These are phyloP conservation scores for Sporothrix phasma DNA, from an alignment of 2,329 filamentous ascomycete genomes.

Conservation along the genomic window DNA sequence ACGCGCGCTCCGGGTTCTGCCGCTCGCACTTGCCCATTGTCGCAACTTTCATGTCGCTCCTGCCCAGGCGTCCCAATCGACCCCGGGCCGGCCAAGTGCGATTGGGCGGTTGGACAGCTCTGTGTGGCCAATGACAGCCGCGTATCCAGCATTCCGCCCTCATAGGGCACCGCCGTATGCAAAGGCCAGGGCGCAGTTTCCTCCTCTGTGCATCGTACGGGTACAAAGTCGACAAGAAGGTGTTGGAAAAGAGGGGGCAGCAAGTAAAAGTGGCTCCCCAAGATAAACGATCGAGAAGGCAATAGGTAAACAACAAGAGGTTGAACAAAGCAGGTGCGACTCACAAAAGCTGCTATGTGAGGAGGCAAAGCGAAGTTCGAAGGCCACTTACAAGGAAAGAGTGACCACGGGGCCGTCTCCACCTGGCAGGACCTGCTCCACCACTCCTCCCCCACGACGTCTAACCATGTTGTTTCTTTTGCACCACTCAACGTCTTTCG, in stretches of 20 bases:
- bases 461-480: not conserved
- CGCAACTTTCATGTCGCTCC: not conserved
- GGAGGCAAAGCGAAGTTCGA: not conserved
- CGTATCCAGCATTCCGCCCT: conserved; percentile 23
- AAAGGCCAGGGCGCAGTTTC: conserved; percentile 26
- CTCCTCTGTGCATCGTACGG: too few species aligned
- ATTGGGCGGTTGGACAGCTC: conserved; percentile 18
- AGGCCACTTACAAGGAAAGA: not conserved
- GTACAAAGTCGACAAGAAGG: not conserved
- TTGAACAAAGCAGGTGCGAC: not conserved
- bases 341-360: not conserved
- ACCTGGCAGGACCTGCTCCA: conserved; percentile 3
- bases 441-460: not conserved
- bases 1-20: not conserved
- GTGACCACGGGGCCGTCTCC: not conserved
- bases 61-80: not conserved
- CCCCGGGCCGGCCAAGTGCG: conserved; percentile 6
- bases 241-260: not conserved
- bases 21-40: not conserved
- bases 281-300: not conserved
- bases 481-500: not conserved
- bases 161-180: conserved; percentile 31
- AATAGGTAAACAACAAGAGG: not conserved
- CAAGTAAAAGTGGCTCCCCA: not conserved
- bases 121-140: conserved; percentile 26